Conservation (phyloP, 805 yeast genomes). For the Saturnispora ahearnii region DNA sequence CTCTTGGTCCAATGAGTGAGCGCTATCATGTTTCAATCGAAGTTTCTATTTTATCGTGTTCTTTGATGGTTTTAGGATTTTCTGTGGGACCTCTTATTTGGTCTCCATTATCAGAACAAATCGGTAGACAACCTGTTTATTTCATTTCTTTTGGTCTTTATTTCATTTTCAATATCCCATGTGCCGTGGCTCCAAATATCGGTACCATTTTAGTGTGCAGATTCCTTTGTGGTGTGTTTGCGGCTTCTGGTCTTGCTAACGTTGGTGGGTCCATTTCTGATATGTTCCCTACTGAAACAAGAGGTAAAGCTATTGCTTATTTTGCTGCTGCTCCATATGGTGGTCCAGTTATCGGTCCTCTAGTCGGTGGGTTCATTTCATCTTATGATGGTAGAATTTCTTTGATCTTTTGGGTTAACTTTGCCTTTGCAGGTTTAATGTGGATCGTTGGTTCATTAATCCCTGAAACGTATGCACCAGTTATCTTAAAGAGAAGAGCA, state of each 20-base stretch:
- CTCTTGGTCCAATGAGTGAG: conserved; percentile 57
- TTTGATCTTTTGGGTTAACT: conserved; percentile 78
- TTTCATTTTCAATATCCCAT: conserved; percentile 74
- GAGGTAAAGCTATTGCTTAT: conserved; percentile 86
- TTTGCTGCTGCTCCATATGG: conserved; percentile 90
- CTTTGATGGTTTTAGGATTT: conserved; percentile 85
- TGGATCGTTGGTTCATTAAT: conserved; percentile 55
- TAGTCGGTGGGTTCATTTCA: conserved; percentile 79
- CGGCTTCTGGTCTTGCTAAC: conserved; percentile 72
- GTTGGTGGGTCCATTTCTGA: conserved; percentile 93
- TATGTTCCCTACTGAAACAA: conserved; percentile 67
- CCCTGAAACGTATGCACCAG: conserved; percentile 93
- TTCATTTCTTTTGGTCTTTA: conserved; percentile 66
- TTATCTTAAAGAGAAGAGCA: conserved; percentile 61
- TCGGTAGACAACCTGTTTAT: conserved; percentile 81
- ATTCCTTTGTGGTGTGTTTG: conserved; percentile 79
- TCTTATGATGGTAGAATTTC: conserved; percentile 62
- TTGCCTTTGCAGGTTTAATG: conserved; percentile 85
- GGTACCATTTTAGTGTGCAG: conserved; percentile 76
- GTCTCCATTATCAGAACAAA: conserved; percentile 82
- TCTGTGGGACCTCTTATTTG: conserved; percentile 80
- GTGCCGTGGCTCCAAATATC: conserved; percentile 75
- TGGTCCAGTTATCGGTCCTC: conserved; percentile 86
- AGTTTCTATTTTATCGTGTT: conserved; percentile 72
- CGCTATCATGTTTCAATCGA: conserved; percentile 63